Conservation (phyloP, 164 flowering plant genomes). For the Cinnamomum micranthum region DNA sequence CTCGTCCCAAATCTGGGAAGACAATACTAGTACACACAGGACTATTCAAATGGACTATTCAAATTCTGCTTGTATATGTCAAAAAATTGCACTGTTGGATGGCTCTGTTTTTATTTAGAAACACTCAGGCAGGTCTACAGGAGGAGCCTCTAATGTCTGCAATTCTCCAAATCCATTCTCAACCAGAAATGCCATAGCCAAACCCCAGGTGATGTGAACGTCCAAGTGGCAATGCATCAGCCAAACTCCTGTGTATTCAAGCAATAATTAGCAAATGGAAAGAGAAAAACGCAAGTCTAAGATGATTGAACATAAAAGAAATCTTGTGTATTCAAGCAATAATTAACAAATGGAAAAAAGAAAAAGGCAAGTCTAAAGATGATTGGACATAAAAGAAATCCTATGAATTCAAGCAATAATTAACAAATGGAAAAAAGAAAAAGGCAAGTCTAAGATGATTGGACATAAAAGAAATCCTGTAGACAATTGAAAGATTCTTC, state of each 20-base stretch:
- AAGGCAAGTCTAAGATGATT: background rate
- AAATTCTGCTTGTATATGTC: background rate
- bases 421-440: too few species aligned
- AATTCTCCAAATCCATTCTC: conserved; percentile 58
- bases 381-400: background rate
- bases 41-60: background rate
- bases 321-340: conserved; percentile 31
- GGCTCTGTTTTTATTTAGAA: background rate
- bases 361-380: too few species aligned
- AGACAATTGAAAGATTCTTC: background rate
- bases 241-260: conserved; percentile 64
- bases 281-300: background rate
- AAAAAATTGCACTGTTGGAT: background rate
- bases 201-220: conserved; percentile 72
- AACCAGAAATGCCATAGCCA: conserved; percentile 74
- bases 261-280: background rate
- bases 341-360: too few species aligned
- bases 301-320: conserved; percentile 46
- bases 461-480: background rate
- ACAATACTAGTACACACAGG: background rate
- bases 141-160: conserved; percentile 55
- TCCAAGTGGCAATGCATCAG: conserved; percentile 87
- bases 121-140: conserved; percentile 40
- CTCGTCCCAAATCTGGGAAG: background rate
- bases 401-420: too few species aligned